These are phyloP conservation scores for Aspergillus ibericus DNA, from an alignment of 2,329 filamentous ascomycete genomes.

Conservation along the genomic window DNA sequence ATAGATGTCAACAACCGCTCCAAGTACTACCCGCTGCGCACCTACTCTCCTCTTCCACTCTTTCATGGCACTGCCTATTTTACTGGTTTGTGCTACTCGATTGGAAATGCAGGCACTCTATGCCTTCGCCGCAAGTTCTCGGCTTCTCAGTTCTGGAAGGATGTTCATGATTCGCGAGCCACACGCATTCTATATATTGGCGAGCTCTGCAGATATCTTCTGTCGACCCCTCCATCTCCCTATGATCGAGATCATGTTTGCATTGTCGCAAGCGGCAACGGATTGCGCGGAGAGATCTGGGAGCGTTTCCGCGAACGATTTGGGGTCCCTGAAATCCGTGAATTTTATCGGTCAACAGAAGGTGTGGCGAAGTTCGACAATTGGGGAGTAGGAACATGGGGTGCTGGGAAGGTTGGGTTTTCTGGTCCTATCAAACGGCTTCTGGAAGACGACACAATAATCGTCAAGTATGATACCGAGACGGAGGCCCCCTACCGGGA, in stretches of 20 bases:
- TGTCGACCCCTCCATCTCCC: slow-evolving; percentile 45
- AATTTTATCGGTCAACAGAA: slow-evolving; percentile 52
- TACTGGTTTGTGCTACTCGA: slow-evolving; percentile 42
- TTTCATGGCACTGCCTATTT: slow-evolving; percentile 54
- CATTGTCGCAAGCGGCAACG: slow-evolving; percentile 50
- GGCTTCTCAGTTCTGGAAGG: slow-evolving; percentile 48
- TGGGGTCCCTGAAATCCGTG: slow-evolving; percentile 47
- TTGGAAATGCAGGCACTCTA: slow-evolving; percentile 44
- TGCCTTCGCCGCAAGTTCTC: slow-evolving; percentile 50
- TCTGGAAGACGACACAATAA: slow-evolving; percentile 44
- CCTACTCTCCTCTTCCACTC: slow-evolving; percentile 49
- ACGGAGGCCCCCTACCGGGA: slow-evolving; percentile 45
- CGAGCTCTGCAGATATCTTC: slow-evolving; percentile 51
- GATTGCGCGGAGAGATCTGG: slow-evolving; percentile 51
- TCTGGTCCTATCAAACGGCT: slow-evolving; percentile 41
- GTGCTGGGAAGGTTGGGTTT: slow-evolving; percentile 48
- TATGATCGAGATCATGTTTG: slow-evolving; percentile 48
- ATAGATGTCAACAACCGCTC: slow-evolving; percentile 38
- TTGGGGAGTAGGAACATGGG: slow-evolving; percentile 41
- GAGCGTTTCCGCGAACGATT: slow-evolving; percentile 48
- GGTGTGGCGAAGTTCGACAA: slow-evolving; percentile 50
- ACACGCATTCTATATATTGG: slow-evolving; percentile 51
- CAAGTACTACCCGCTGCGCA: slow-evolving; percentile 48
- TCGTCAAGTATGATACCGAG: slow-evolving; percentile 46
- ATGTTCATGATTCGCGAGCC: slow-evolving; percentile 44